Evolutionary conservation across 306 rosid species (phyloP), one percentile per base, ranked within the genome.

Genomic region (Medicago ruthenica): DNA sequence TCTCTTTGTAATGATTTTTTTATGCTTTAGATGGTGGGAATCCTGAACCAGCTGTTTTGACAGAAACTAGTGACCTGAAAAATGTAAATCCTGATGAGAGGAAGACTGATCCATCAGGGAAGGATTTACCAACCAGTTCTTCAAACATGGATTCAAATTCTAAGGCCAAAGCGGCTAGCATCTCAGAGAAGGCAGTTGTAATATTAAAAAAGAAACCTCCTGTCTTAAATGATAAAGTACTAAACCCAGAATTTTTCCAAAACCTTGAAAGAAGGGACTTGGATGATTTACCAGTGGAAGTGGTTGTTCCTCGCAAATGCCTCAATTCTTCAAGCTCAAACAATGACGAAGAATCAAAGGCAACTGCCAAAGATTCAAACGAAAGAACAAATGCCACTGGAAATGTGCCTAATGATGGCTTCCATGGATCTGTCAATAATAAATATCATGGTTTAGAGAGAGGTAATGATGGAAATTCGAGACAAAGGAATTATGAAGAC

Each of bases 191-290:
- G 82, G 90, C 91, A 47, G 97, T 87, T 79, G 97, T 88, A 67
- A 86, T 92, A 81, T 80, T 96, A 85, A 92, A 92, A 87, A 96
- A 96, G 92, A 96, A 96, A 88, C 80, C 92, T 11, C 92, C 92
- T 39, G 85, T 44, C 74, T 88, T 96, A 82, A 55, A 81, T 67
- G 99, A 92, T 84, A 90, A 92, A 84, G 99, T 89, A 76, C 65
- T 89, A 72, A 96, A 96, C 84, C 92, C 87, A 44, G 99, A 96
- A 75, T 96, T 96, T 87, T 96, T 96, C 80, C 99, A 92, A 79
- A 92, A 88, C 69, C 97, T 96, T 71, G 96, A 92, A 85, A 86
- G 83, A 66, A 89, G 97, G 83, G 96, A 87, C 60, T 85, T 97
- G 5, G 97, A 75, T 76, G 99, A 95, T 79, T 87, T 95, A 70